Base-by-base conservation (phyloP, 345 rosid genomes). In the Dimocarpus longan region DNA sequence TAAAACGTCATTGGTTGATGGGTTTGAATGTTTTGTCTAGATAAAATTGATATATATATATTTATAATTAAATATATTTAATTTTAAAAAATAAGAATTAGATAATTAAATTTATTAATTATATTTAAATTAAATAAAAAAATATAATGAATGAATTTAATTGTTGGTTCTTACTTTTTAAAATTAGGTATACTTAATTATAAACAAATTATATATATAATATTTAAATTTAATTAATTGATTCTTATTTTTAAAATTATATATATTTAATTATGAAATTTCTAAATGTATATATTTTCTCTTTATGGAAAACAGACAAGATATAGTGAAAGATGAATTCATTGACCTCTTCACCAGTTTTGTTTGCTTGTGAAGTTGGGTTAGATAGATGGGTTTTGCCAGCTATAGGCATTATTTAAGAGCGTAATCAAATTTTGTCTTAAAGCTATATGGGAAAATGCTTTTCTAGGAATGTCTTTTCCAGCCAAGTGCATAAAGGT, bases 341-440 rank as follows among this genome's bases (percentile, higher is more conserved):
- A 80, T 86, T 84, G 87, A 86, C 90, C 81, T 82, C 68, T 80
- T 67, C 80, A 54, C 71, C 77, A 66, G 3, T 28, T 80, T 86
- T 81, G 83, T 83, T 82, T 84, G 75, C 18, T 80, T 74, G 10
- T 59, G 11, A 19, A 8, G 54, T 70, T 10, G 46, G 76, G 39
- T 74, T 83, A 62, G 70, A 80, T 56, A 43, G 82, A 68, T 57
- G 79, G 84, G 82, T 32, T 71, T 78, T 76, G 86, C 81, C 87
- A 80, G 87, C 87, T 75, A 73, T 72, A 46, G 78, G 72, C 80
- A 57, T 74, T 82, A 65, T 78, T 68, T 40, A 74, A 72, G 66
- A 64, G 56, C 8, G 48, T 70, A 64, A 28, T 59, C 18, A 6
- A 60, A 46, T 39, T 21, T 62, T 46, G 39, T 75, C 69, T 9